Base-by-base conservation (phyloP, 352 stramenopile species). In the Phytophthora hybrid region DNA sequence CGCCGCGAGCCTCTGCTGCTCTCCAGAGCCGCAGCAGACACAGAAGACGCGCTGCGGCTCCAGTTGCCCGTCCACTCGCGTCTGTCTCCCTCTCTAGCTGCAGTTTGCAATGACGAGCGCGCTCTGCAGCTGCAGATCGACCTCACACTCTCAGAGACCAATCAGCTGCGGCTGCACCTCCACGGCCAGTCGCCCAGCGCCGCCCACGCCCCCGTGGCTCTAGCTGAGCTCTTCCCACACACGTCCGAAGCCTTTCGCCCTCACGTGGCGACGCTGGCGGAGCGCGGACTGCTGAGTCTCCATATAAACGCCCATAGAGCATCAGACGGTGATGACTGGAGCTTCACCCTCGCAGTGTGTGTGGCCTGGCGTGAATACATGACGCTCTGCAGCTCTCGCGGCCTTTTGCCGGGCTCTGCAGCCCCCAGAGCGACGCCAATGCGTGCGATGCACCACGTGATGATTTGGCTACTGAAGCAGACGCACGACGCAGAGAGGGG, bases 381-480 rank as follows among this genome's bases (percentile, higher is more conserved):
- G 68, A 21, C 53, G 26, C 49, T 29, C 5, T 80, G 59, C 18
- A 46, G 47, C 14, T 64, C 62, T 5, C 34, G 41, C 21, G 52
- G 63, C 0, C n/a, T 66, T 16, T 10, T 47, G 7, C 70, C 67
- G 5, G 29, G 75, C 13, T 39, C 51, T 1, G 59, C 74, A 19
- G 18, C 54, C 19, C 76, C 73, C 7, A 60, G 49, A 34, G 39
- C 51, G 6, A 65, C 21, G n/a, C 66, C 59, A 2, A 75, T 66
- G 46, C 53, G 53, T 0, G 55, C 65, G 11, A 83, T 90, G 79
- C 77, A 85, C 10, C 63, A 79, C 9, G 59, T 90, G 55, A 93
- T 93, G 85, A 55, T 85, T 37, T 93, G 85, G 85, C n/a, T 88
- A 9, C 54, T 93, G 5, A 69, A 78, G 29, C 68, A 78, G 10